Evolutionary conservation across 2,329 filamentous ascomycete genomes (phyloP), one percentile per base, ranked within the genome.

Genomic region (Chaetomiaceae sp.): DNA sequence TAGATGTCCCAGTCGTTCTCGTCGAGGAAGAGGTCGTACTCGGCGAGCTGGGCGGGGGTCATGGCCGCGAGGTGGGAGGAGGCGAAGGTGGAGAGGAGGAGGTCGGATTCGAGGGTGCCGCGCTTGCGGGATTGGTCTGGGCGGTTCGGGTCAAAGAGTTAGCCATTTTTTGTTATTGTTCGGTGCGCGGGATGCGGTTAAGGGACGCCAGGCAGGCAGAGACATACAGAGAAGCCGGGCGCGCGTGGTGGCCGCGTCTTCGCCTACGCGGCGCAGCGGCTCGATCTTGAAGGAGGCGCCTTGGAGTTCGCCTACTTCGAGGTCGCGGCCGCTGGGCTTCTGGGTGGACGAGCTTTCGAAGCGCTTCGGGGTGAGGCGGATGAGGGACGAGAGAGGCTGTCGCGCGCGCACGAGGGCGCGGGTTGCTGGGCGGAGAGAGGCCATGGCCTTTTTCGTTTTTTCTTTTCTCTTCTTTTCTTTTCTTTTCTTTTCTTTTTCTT

Each of bases 1-100:
- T 99, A 99, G 57, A 99, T 96, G 69, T 99, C 94, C 94, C 94
- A 99, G 75, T 99, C 94, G 72, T 99, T 99, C 74, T 99, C 94
- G 71, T 99, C 94, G 52, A 99, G 84, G 76, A 99, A 95, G 25
- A 80, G 75, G 69, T 97, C 92, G 75, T 94, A 97, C 71, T 95
- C 82, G 63, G 81, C 72, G 62, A 97, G 84, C 67, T 95, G 87
- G 46, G 77, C 71, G 5, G 75, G 70, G 1, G 80, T 81, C 89
- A 99, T 95, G 56, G 74, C 75, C 38, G 78, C 75, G 20, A 99
- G 84, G 71, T 95, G 79, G 50, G 78, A 75, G 61, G 92, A 83
- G 59, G 94, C 94, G 69, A 99, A 99, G 61, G 94, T 99, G 55
- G 90, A 96, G 61, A 97, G 87, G 58, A 99, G 83, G 50, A 99